Evolutionary conservation across 192 early-diverging fungal genomes (phyloP).

Genomic region (Helicostylum pulchrum): DNA sequence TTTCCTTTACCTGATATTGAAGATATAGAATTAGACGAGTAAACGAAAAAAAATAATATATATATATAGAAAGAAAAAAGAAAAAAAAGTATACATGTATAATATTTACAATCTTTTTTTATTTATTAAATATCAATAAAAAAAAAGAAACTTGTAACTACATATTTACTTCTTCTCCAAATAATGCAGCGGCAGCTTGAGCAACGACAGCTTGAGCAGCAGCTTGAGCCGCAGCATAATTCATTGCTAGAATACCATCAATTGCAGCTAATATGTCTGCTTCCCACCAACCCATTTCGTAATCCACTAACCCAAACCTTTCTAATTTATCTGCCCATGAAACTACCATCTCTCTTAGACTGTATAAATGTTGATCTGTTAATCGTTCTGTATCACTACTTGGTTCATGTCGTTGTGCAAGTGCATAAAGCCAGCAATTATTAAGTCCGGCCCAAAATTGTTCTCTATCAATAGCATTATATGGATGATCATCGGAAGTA

Average conservation of each 20-base stretch:
- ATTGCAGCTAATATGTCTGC: conserved; percentile 69
- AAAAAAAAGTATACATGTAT: neutral
- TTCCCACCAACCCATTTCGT: conserved; percentile 82
- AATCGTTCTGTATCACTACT: conserved; percentile 51
- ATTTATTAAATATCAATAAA: neutral
- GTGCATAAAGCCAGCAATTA: conserved; percentile 72
- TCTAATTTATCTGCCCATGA: conserved; percentile 69
- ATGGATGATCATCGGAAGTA: conserved; percentile 57
- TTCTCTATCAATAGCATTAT: conserved; percentile 55
- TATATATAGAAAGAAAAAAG: neutral
- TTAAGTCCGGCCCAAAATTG: conserved; percentile 74
- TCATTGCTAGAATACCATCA: conserved; percentile 44
- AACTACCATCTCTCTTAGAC: conserved; percentile 56
- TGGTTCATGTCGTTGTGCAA: conserved; percentile 52
- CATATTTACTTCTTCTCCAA: conserved; percentile 25
- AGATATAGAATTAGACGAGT: conserved; percentile 55
- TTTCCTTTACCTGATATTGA: conserved; percentile 90
- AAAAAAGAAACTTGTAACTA: neutral
- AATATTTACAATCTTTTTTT: conserved; percentile 10
- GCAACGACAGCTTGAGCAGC: conserved; percentile 27
- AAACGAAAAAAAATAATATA: no score
- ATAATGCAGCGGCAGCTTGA: conserved; percentile 22
- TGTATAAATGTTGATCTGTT: conserved; percentile 53
- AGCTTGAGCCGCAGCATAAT: conserved; percentile 33
- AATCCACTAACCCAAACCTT: conserved; percentile 77